These are phyloP conservation scores for Adansonia digitata DNA, from an alignment of 345 rosid genomes.

Conservation along the genomic window DNA sequence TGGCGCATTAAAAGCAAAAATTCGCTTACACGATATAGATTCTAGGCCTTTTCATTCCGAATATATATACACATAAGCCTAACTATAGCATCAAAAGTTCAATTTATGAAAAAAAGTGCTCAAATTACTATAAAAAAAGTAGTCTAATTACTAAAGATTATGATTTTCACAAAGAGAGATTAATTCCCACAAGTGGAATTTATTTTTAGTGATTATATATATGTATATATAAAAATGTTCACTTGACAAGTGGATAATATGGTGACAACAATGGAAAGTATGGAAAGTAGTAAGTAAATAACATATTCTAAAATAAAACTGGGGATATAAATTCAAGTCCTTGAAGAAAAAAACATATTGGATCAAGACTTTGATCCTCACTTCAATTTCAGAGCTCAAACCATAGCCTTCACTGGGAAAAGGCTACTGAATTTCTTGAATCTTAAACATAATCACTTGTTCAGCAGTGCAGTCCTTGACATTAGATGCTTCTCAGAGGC, in stretches of 20 bases:
- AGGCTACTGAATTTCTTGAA: background rate
- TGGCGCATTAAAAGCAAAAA: background rate
- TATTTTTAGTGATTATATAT: background rate
- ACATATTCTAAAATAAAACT: constrained; percentile 13
- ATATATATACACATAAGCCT: no score
- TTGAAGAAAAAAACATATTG: constrained; percentile 11
- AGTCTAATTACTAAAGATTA: background rate
- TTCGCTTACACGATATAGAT: no score
- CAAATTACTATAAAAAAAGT: background rate
- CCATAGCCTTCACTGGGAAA: background rate
- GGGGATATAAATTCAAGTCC: background rate
- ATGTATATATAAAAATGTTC: background rate
- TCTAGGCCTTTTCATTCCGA: no score
- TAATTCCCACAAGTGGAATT: background rate
- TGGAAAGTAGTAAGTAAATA: constrained; percentile 6
- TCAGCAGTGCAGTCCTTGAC: constrained; percentile 33
- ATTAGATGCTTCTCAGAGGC: constrained; percentile 36
- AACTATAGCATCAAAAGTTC: no score
- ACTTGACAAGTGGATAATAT: background rate
- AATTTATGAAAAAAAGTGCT: background rate
- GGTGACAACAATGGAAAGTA: constrained; percentile 12
- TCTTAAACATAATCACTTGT: constrained; percentile 30
- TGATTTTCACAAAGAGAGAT: background rate
- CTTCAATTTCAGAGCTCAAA: constrained; percentile 9
- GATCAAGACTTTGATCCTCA: background rate